Evolutionary conservation across 2,329 filamentous ascomycete species (phyloP).

Genomic region (Neurospora sp.): DNA sequence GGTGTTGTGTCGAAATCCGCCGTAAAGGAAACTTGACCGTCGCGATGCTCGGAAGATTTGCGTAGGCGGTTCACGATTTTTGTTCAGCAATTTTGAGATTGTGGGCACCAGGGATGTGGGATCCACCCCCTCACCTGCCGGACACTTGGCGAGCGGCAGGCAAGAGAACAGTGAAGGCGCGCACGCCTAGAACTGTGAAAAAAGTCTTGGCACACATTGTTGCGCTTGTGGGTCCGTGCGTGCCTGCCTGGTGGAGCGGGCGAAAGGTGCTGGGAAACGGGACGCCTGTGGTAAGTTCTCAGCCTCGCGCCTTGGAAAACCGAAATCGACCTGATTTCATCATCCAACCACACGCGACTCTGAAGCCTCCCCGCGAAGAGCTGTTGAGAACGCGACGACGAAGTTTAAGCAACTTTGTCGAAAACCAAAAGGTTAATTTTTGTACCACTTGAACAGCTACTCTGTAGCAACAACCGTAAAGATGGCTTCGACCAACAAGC

Average conservation of each 20-base stretch:
- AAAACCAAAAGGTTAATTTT: slow-evolving; percentile 32
- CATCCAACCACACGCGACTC: slow-evolving; percentile 29
- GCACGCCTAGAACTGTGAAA: not conserved
- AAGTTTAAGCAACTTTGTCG: slow-evolving; percentile 27
- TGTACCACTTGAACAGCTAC: slow-evolving; percentile 31
- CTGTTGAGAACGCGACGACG: slow-evolving; percentile 28
- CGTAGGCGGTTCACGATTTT: slow-evolving; percentile 13
- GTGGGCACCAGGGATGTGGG: slow-evolving; percentile 10
- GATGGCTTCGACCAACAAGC: slow-evolving; percentile 72
- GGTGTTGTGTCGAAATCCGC: slow-evolving; percentile 17
- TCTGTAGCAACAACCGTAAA: slow-evolving; percentile 33
- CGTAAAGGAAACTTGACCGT: slow-evolving; percentile 12
- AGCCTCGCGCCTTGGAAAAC: slow-evolving; percentile 31
- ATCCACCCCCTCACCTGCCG: not conserved
- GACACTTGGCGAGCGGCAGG: not conserved
- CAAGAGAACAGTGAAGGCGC: not conserved
- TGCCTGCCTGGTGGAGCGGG: not conserved
- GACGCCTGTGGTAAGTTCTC: slow-evolving; percentile 10
- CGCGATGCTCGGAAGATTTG: slow-evolving; percentile 12
- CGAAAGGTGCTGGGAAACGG: not conserved
- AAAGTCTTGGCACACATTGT: not conserved
- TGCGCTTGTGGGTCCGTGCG: not conserved
- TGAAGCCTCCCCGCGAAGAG: slow-evolving; percentile 27
- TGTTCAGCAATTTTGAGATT: slow-evolving; percentile 13
- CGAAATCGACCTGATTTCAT: slow-evolving; percentile 26